A percentile compares a stretch with the other conserved stretches of the same genome.
Evolutionary conservation across 2,329 filamentous ascomycete species (phyloP).

Genomic region (Sordariomycetes sp.): DNA sequence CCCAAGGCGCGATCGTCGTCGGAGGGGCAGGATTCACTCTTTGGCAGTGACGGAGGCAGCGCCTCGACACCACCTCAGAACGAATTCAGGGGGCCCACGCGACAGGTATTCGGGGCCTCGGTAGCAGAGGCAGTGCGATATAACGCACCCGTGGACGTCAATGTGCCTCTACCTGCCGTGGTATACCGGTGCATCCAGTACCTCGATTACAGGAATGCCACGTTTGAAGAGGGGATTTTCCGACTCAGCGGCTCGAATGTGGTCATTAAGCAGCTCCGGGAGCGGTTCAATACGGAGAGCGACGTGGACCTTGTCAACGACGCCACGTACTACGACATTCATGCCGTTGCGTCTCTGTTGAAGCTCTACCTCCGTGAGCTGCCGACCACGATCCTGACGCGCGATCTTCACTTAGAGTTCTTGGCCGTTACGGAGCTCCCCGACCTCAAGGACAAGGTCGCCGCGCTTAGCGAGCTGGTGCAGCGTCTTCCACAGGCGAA

Average conservation of each 20-base stretch:
- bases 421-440: conserved; percentile 69
- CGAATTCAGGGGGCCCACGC: conserved; percentile 38
- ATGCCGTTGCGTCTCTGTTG: conserved; percentile 85
- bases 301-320: conserved; percentile 79
- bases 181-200: conserved; percentile 95
- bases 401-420: conserved; percentile 84
- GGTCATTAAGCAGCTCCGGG: conserved; percentile 79
- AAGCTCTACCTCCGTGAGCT: conserved; percentile 91
- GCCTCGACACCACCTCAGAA: conserved; percentile 26
- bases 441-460: conserved; percentile 63
- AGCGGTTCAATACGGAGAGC: conserved; percentile 86
- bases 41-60: conserved; percentile 25
- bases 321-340: conserved; percentile 83
- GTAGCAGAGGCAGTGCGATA: conserved; percentile 76
- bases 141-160: conserved; percentile 59
- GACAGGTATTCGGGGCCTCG: conserved; percentile 73
- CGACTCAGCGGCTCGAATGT: conserved; percentile 92
- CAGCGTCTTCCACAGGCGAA: conserved; percentile 71
- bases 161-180: conserved; percentile 73
- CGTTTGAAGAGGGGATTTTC: conserved; percentile 89
- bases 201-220: conserved; percentile 67
- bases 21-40: conserved; percentile 43
- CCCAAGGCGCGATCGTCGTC: conserved; percentile 44
- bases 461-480: conserved; percentile 63
- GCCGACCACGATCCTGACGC: conserved; percentile 79